Evolutionary conservation across 257 asterid species (phyloP), one percentile per base, ranked within the genome.

Genomic region (Hygrophila difformis): DNA sequence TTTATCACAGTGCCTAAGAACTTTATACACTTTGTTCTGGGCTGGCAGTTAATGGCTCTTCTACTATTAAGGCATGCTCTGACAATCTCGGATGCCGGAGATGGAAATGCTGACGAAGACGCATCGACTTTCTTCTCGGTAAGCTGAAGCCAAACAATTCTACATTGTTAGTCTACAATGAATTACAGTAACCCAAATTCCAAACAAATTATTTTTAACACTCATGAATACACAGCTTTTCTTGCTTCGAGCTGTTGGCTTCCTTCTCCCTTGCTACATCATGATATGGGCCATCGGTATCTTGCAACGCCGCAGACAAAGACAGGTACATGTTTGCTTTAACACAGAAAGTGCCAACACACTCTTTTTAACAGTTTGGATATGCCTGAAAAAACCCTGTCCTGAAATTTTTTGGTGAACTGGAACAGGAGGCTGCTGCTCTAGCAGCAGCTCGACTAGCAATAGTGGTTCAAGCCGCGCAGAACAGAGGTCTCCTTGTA

Each of bases 31-130:
- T n/a, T n/a, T n/a, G n/a, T n/a, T n/a, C n/a, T n/a, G n/a, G n/a
- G n/a, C n/a, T n/a, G n/a, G n/a, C 93, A 91, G 99, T 67, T 91
- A 48, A 76, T 91, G 94, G 94, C 97, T 67, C 95, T 91, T 72
- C 67, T 91, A 65, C 77, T 91, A 29, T 64, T 91, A 79, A 81
- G 99, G 62, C 95, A 91, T 64, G 97, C 95, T 45, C 56, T 83
- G 51, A 75, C 74, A 31, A 63, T 78, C 56, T 61, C 94, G 6
- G 99, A 89, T 44, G 75, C 72, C 45, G 93, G 83, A 31, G 86
- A 82, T 4, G 70, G 70, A 16, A 72, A 76, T n/a, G 73, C 77
- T 15, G 91, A 85, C 12, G 95, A 76, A 14, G 93, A 84, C 29
- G 78, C 88, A 44, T 70, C 94, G 13, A 63, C 99, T 33, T 68